phyloP scores from a whole-genome alignment of 1,139 yeast genomes.

The Kazachstania sp. region DNA sequence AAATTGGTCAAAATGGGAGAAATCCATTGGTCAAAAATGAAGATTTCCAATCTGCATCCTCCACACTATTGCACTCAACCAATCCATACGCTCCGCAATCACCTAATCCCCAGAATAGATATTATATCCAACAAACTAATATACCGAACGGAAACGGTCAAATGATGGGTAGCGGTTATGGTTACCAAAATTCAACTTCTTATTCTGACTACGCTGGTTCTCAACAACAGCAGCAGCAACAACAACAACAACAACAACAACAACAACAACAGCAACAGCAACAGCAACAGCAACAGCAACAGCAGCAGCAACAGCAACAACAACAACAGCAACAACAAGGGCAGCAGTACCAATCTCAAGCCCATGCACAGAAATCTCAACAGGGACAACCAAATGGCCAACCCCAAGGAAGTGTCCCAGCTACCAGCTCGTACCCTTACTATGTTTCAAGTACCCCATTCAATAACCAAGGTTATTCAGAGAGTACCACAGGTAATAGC shows the following conservation, averaged over 20 bases:
- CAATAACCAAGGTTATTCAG: constrained; percentile 4
- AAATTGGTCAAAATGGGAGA: constrained; percentile 1
- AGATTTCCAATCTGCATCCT: constrained; percentile 4
- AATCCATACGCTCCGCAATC: constrained; percentile 6
- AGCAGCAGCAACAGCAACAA: constrained; percentile 4
- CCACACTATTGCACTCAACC: constrained; percentile 5
- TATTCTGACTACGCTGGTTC: constrained; percentile 5
- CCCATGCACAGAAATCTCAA: constrained; percentile 6
- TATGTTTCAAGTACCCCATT: constrained; percentile 1
- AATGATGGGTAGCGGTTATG: not conserved
- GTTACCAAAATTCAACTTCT: constrained; percentile 2
- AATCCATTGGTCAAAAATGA: constrained; percentile 5
- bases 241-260: constrained; percentile 4
- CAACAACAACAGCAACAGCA: constrained; percentile 1
- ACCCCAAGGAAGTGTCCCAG: constrained; percentile 1
- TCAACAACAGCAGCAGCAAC: constrained; percentile 3
- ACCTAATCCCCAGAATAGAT: constrained; percentile 7
- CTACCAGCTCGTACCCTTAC: constrained; percentile 3
- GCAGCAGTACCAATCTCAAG: constrained; percentile 2
- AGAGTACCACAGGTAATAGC: not conserved
- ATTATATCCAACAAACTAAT: constrained; percentile 2
- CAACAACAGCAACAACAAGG: constrained; percentile 3
- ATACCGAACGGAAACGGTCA: constrained; percentile 2
- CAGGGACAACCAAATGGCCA: constrained; percentile 3
- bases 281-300: constrained; percentile 5